These are phyloP conservation scores for Claviceps cyperi DNA, from an alignment of 2,329 filamentous ascomycete species.

Conservation along the genomic window DNA sequence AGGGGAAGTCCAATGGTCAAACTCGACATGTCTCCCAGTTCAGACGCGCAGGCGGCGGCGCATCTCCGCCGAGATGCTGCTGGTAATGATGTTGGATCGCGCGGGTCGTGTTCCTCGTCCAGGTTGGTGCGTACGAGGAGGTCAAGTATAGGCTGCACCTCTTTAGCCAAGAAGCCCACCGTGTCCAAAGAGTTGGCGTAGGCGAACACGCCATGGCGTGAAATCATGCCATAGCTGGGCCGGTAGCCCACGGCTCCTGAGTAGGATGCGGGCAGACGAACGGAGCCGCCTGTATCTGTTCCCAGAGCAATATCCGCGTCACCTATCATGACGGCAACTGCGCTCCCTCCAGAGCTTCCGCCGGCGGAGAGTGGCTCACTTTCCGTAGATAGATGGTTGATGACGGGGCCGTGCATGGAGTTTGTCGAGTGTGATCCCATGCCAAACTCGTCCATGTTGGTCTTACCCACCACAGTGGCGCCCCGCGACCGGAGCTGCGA, in stretches of 20 bases:
- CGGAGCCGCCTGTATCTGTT: constrained; percentile 85
- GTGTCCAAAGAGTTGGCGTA: constrained; percentile 92
- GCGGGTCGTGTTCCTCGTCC: constrained; percentile 43
- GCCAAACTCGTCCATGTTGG: constrained; percentile 90
- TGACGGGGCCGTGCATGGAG: constrained; percentile 53
- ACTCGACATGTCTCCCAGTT: constrained; percentile 14
- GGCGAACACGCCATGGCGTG: constrained; percentile 71
- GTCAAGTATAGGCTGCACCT: constrained; percentile 34
- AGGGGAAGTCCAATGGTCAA: constrained; percentile 43
- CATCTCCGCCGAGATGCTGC: constrained; percentile 37
- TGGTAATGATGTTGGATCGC: constrained; percentile 62
- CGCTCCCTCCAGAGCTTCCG: constrained; percentile 88
- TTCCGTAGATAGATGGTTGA: constrained; percentile 26
- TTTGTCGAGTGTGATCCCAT: constrained; percentile 79
- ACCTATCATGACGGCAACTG: constrained; percentile 59
- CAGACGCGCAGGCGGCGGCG: constrained; percentile 14
- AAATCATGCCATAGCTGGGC: constrained; percentile 79
- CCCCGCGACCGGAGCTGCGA: constrained; percentile 48
- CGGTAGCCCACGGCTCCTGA: constrained; percentile 76
- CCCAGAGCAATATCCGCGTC: constrained; percentile 55
- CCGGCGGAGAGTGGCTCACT: constrained; percentile 48
- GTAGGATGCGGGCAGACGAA: constrained; percentile 77
- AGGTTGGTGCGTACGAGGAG: constrained; percentile 36
- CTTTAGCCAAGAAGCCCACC: constrained; percentile 57
- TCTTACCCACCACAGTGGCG: constrained; percentile 57